Conservation (phyloP, 441 rosid genomes). For the Adansonia rubrostipa region DNA sequence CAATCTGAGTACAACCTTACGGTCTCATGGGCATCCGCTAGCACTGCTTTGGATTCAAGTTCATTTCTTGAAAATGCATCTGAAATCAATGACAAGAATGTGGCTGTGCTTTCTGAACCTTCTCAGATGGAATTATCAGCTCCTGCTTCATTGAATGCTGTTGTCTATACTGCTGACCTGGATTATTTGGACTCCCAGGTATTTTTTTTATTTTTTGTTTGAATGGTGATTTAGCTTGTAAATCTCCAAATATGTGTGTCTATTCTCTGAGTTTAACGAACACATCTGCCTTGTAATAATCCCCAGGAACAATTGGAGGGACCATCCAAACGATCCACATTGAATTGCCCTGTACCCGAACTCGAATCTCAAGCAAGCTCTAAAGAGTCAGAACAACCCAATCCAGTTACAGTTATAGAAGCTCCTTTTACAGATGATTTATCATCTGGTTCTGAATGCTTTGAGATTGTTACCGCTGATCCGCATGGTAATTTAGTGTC, state of each 20-base stretch:
- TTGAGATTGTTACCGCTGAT: no score
- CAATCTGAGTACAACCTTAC: constrained; percentile 40
- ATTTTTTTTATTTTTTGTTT: constrained; percentile 3
- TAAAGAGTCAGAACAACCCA: constrained; percentile 91
- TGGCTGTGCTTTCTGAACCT: constrained; percentile 37
- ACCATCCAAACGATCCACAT: constrained; percentile 37
- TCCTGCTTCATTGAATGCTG: constrained; percentile 34
- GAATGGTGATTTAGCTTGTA: constrained; percentile 15
- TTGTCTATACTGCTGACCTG: constrained; percentile 30
- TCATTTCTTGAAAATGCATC: constrained; percentile 46
- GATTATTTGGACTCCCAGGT: constrained; percentile 49
- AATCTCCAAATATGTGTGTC: not conserved
- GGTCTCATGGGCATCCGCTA: constrained; percentile 39
- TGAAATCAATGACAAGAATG: constrained; percentile 43
- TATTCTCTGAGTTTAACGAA: not conserved
- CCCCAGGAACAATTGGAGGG: constrained; percentile 28
- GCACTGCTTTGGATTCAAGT: constrained; percentile 35
- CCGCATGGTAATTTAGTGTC: no score
- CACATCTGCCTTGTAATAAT: constrained; percentile 18
- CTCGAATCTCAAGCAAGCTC: constrained; percentile 57
- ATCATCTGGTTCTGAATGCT: no score
- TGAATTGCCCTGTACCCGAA: constrained; percentile 50
- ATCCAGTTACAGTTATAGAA: constrained; percentile 27
- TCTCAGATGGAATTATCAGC: constrained; percentile 39
- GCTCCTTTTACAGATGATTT: no score